Evolutionary conservation across 2,329 filamentous ascomycete genomes (phyloP).

Genomic region (Coleophoma cylindrospora): DNA sequence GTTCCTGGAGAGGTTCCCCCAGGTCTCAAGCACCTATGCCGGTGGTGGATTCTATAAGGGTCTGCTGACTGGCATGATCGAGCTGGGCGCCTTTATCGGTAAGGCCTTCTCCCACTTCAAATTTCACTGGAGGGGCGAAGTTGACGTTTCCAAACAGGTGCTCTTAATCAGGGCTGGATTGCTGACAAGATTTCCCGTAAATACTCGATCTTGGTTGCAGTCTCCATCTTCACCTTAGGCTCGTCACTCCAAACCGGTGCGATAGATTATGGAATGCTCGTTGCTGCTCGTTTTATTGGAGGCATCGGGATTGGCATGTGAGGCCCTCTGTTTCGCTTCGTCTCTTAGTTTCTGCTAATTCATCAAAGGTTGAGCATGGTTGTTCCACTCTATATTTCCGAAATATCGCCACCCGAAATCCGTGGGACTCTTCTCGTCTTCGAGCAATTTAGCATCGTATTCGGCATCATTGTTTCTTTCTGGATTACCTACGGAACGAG

Average conservation of each 20-base stretch:
- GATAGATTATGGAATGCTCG: conserved; percentile 44
- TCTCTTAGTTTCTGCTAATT: not conserved
- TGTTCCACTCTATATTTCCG: conserved; percentile 46
- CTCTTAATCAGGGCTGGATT: not conserved
- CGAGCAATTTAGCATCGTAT: conserved; percentile 30
- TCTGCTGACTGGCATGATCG: conserved; percentile 48
- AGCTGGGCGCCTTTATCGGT: conserved; percentile 42
- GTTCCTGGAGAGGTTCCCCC: conserved; percentile 27
- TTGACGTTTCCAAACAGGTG: not conserved
- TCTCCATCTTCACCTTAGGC: conserved; percentile 43
- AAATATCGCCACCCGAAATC: conserved; percentile 37
- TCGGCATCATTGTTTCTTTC: conserved; percentile 36
- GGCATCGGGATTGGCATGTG: conserved; percentile 47
- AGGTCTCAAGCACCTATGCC: conserved; percentile 27
- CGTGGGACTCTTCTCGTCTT: conserved; percentile 7
- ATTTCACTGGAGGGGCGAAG: not conserved
- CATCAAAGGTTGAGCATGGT: conserved; percentile 24
- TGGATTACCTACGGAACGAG: conserved; percentile 37
- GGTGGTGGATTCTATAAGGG: conserved; percentile 14
- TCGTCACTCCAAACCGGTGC: conserved; percentile 45
- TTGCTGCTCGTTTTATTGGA: conserved; percentile 42
- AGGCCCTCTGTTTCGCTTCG: conserved; percentile 13
- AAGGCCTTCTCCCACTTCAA: not conserved
- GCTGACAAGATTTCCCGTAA: conserved; percentile 39
- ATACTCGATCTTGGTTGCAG: conserved; percentile 37